Base-by-base conservation (phyloP, 768 basidiomycete species). In the Leucosporidium scottii region DNA sequence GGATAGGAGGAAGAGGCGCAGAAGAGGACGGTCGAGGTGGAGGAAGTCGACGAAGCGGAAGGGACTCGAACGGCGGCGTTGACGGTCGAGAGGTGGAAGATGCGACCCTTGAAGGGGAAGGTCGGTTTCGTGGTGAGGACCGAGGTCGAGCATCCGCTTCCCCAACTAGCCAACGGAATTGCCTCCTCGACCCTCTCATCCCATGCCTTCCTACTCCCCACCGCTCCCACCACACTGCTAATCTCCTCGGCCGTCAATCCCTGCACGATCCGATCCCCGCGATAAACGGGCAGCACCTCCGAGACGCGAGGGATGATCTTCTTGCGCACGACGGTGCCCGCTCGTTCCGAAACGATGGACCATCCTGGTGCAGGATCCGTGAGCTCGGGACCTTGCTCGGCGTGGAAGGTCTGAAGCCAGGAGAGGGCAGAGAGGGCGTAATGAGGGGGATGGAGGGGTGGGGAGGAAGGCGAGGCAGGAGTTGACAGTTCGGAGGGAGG, bases 221-320 rank as follows among this genome's bases (percentile, higher is more conserved):
- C 83, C 68, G 86, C 87, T 12, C 82, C 82, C 23, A 96, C 82
- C 27, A 89, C 83, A 1, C 86, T 82, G 0, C 85, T 86, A 47
- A 97, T 81, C 77, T 99, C 94, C 75, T 96, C 93, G 1, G 93
- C 93, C 1, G 91, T 89, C 17, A 93, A 84, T 5, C 93, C 92
- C 76, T 97, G 90, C 59, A 98, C 87, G 68, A 97, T 91, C 78
- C 90, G 90, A 75, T 88, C 86, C 0, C 90, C 92, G 73, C 86
- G 87, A 77, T 91, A 87, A 4, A 98, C 85, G 0, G 91, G 91
- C 39, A 93, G 85, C 61, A 84, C 81, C 1, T 87, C 82, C 8
- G 91, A 94, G 9, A 94, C 83, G 62, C 88, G 86, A 0, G 88
- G 82, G 10, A 85, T 83, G n/a, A 86, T 77, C 75, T 88, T 88